A percentile compares a stretch with the other conserved stretches of the same genome.
phyloP scores from a whole-genome alignment of 2,329 filamentous ascomycete species.

The Eutypella sp. region DNA sequence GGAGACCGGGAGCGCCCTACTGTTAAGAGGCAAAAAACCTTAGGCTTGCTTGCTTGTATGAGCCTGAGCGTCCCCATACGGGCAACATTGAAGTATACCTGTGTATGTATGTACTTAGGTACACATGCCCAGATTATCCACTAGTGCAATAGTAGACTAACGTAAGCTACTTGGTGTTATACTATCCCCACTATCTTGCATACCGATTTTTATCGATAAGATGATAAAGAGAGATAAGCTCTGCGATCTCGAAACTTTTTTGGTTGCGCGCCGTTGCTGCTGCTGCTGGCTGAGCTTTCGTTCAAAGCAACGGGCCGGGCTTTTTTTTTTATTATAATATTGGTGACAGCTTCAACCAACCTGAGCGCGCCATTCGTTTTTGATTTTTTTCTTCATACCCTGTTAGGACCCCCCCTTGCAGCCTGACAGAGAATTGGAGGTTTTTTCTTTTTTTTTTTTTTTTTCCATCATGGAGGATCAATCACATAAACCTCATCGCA shows the following conservation, averaged over 20 bases:
- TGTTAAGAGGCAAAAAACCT: too few relatives aligned
- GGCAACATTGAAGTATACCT: too few relatives aligned
- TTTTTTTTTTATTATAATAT: too few relatives aligned
- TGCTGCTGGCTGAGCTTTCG: not conserved
- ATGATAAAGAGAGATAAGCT: not conserved
- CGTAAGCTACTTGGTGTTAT: not conserved
- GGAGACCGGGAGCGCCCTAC: too few relatives aligned
- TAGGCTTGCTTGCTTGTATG: too few relatives aligned
- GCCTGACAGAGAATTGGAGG: too few relatives aligned
- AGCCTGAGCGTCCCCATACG: too few relatives aligned
- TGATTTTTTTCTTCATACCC: too few relatives aligned
- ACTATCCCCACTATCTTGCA: not conserved
- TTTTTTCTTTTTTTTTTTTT: constrained; percentile 1
- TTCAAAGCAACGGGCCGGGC: too few relatives aligned
- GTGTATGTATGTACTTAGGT: too few relatives aligned
- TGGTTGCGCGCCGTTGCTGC: not conserved
- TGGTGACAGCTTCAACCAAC: not conserved
- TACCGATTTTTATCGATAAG: not conserved
- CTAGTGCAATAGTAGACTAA: not conserved
- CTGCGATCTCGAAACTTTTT: not conserved
- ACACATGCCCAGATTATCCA: too few relatives aligned
- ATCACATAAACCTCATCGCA: constrained; percentile 77
- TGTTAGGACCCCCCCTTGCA: too few relatives aligned
- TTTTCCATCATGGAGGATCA: constrained; percentile 69
- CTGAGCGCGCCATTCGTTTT: not conserved